Conservation (phyloP, 306 rosid genomes). For the Sicyos edulis region DNA sequence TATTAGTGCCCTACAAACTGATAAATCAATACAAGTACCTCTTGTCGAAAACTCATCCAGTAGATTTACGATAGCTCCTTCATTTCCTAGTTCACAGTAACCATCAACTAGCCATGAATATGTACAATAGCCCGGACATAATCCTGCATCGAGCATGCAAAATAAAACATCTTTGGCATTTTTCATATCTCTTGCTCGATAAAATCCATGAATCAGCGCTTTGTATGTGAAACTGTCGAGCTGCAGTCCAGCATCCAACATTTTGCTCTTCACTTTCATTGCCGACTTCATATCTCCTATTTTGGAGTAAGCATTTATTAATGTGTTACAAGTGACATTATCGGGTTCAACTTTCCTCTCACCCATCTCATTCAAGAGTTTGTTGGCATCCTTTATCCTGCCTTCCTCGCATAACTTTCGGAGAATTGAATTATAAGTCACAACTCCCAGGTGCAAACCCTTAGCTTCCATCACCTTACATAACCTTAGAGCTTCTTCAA, state of each 20-base stretch:
- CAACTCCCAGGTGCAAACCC: constrained; percentile 70
- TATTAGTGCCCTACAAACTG: constrained; percentile 69
- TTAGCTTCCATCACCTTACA: constrained; percentile 56
- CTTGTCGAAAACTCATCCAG: constrained; percentile 52
- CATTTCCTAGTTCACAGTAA: constrained; percentile 48
- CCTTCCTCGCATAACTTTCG: constrained; percentile 72
- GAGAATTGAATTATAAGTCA: constrained; percentile 69
- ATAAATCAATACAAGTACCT: constrained; percentile 55
- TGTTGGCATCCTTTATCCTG: constrained; percentile 74
- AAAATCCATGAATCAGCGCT: constrained; percentile 79
- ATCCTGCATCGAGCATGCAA: constrained; percentile 62
- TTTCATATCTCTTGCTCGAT: constrained; percentile 48
- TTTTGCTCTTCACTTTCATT: constrained; percentile 58
- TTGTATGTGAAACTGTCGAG: constrained; percentile 68
- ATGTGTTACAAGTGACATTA: constrained; percentile 78
- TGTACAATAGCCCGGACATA: constrained; percentile 55
- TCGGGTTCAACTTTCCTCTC: constrained; percentile 70
- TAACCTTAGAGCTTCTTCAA: constrained; percentile 62
- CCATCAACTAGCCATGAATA: constrained; percentile 77
- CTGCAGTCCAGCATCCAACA: constrained; percentile 70
- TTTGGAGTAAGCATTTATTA: constrained; percentile 83
- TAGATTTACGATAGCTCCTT: constrained; percentile 47
- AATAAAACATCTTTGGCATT: constrained; percentile 52
- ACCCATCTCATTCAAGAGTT: constrained; percentile 70
- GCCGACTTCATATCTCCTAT: constrained; percentile 73